A percentile compares a stretch with the other conserved stretches of the same genome.
Evolutionary conservation across 2,329 filamentous ascomycete species (phyloP).

Genomic region (Cladophialophora exuberans): DNA sequence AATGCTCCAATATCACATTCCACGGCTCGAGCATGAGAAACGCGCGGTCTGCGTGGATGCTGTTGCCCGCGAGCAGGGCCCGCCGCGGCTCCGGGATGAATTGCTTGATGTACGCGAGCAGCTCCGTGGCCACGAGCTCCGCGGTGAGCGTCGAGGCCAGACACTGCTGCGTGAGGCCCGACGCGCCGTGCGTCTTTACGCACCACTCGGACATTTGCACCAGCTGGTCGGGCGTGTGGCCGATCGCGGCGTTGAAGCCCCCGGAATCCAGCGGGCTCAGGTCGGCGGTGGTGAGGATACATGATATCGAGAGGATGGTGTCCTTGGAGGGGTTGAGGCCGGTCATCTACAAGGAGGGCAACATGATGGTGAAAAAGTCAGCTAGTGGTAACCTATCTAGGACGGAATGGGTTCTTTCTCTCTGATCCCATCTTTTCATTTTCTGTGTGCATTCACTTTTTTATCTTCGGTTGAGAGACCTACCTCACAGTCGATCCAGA

Average conservation of each 20-base stretch:
- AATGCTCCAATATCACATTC: conserved; percentile 69
- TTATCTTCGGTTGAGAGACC: too few species aligned
- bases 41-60: conserved; percentile 83
- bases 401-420: too few species aligned
- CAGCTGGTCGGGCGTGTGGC: conserved; percentile 71
- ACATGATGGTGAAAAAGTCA: background rate
- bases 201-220: conserved; percentile 90
- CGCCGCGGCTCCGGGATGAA: conserved; percentile 68
- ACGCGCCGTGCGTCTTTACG: conserved; percentile 73
- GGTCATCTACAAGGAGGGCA: conserved; percentile 72
- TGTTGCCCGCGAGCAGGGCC: conserved; percentile 86
- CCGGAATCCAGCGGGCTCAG: conserved; percentile 73
- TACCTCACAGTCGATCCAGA: conserved; percentile 84
- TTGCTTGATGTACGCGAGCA: conserved; percentile 77
- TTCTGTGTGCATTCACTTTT: too few species aligned
- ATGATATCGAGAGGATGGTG: conserved; percentile 88
- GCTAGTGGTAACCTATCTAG: too few species aligned
- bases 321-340: conserved; percentile 78
- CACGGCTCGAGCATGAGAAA: conserved; percentile 81
- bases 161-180: conserved; percentile 79
- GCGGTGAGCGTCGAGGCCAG: conserved; percentile 73
- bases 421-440: too few species aligned
- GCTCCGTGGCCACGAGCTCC: conserved; percentile 67
- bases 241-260: conserved; percentile 80
- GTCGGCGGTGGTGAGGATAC: conserved; percentile 82